Evolutionary conservation across 2,329 filamentous ascomycete species (phyloP), one percentile per base, ranked within the genome.

Genomic region (Colletotrichum somersetense): DNA sequence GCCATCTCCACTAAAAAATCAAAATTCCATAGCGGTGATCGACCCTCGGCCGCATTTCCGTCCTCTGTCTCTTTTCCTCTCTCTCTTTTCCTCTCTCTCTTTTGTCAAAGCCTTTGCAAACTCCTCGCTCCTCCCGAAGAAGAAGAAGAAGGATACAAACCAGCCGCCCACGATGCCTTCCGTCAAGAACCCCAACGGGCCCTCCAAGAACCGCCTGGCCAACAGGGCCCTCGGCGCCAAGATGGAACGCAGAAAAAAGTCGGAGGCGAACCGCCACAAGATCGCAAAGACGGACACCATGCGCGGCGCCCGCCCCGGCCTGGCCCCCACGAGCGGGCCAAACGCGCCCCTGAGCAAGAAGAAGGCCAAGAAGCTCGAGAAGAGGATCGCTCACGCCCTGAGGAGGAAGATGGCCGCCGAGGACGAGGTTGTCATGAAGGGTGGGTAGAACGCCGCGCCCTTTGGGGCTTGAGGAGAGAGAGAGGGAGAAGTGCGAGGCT

Each of bases 181-280:
- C 59, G 85, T 88, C 76, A 86, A 87, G 75, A 90, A 89, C 81
- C 88, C 88, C 77, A 90, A 90, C 84, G 83, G 82, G 58, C 83
- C 84, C 12, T 89, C 86, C 65, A 85, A 85, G 77, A 89, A 88
- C 83, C 85, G 87, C 18, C 80, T 86, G 50, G 82, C 82, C 23
- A 85, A 86, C 46, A 82, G 83, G 72, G 82, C 83, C 26, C 81
- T 85, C 65, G 85, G 81, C 74, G 80, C 81, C 52, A 83, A 82
- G 64, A 86, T 86, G 74, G 77, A 80, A 59, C 79, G 80, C 71
- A 83, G 83, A 77, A 84, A 87, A 80, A 78, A 79, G 66, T 80
- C 80, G 48, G 80, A 80, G 65, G 77, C 79, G 58, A 80, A 78
- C 71, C 81, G 81, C 74, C 77, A 79, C 77, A 82, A 82, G 76